Conservation (phyloP, 495 filamentous ascomycete species). For the Daldinia decipiens region DNA sequence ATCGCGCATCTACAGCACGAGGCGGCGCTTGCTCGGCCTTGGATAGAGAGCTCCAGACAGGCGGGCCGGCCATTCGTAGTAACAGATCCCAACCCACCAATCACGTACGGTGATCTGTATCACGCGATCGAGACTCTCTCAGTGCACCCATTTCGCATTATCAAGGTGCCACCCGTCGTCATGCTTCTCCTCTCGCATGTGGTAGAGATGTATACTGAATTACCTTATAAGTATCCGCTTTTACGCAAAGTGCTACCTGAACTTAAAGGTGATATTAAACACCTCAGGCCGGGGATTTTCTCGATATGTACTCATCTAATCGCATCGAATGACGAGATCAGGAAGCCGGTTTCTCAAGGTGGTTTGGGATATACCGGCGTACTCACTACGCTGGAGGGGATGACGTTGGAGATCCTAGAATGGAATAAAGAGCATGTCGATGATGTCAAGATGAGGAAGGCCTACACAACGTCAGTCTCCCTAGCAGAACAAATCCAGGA, state of each 20-base stretch:
- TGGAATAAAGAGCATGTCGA: slow-evolving; percentile 59
- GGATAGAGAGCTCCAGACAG: slow-evolving; percentile 44
- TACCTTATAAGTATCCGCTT: slow-evolving; percentile 53
- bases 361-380: slow-evolving; percentile 64
- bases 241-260: slow-evolving; percentile 57
- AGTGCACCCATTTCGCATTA: slow-evolving; percentile 46
- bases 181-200: slow-evolving; percentile 60
- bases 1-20: slow-evolving; percentile 69
- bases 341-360: slow-evolving; percentile 55
- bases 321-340: slow-evolving; percentile 58
- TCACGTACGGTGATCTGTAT: slow-evolving; percentile 49
- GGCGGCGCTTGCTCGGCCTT: slow-evolving; percentile 46
- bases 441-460: slow-evolving; percentile 38
- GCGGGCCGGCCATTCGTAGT: slow-evolving; percentile 56
- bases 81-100: slow-evolving; percentile 55
- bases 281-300: slow-evolving; percentile 65
- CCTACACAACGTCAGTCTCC: slow-evolving; percentile 53
- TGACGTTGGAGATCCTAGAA: slow-evolving; percentile 63
- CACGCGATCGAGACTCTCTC: slow-evolving; percentile 45
- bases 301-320: slow-evolving; percentile 63
- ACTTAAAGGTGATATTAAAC: slow-evolving; percentile 55
- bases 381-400: slow-evolving; percentile 63
- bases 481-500: slow-evolving; percentile 54
- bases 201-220: slow-evolving; percentile 61
- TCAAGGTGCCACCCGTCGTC: slow-evolving; percentile 54